These are phyloP conservation scores for Silene uniflora DNA, from an alignment of 148 eudicot genomes.

Conservation along the genomic window DNA sequence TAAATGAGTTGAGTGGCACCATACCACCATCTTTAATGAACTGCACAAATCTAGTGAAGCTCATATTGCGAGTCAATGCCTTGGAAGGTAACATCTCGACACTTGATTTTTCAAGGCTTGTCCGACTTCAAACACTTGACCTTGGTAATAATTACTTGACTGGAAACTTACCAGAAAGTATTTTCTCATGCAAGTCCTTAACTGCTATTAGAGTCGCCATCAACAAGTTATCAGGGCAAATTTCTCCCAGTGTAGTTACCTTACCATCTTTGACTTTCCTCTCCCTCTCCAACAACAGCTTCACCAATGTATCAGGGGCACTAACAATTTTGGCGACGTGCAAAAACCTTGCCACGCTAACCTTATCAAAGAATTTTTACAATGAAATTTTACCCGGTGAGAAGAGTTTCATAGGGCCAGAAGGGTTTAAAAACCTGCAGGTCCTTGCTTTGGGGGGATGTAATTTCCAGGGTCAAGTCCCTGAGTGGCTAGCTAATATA, in stretches of 20 bases:
- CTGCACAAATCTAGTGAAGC: slow-evolving; percentile 52
- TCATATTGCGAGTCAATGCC: slow-evolving; percentile 62
- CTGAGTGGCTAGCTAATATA: slow-evolving; percentile 58
- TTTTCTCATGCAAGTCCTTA: slow-evolving; percentile 64
- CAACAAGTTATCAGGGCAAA: slow-evolving; percentile 50
- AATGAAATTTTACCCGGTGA: slow-evolving; percentile 52
- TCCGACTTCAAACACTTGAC: slow-evolving; percentile 51
- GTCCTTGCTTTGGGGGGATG: slow-evolving; percentile 73
- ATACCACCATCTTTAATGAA: slow-evolving; percentile 65
- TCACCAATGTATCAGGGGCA: slow-evolving; percentile 57
- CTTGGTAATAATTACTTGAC: slow-evolving; percentile 64
- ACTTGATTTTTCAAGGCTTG: slow-evolving; percentile 62
- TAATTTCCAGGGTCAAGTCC: slow-evolving; percentile 50
- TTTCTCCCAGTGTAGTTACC: slow-evolving; percentile 41
- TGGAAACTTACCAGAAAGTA: slow-evolving; percentile 58
- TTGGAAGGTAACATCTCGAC: slow-evolving; percentile 58
- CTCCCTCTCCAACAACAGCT: slow-evolving; percentile 65
- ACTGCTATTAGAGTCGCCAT: slow-evolving; percentile 69
- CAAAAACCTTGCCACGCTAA: slow-evolving; percentile 56
- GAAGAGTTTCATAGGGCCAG: slow-evolving; percentile 28
- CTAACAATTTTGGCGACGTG: slow-evolving; percentile 46
- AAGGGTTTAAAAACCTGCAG: slow-evolving; percentile 52
- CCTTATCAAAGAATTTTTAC: slow-evolving; percentile 55
- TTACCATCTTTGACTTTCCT: slow-evolving; percentile 67
- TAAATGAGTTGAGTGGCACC: slow-evolving; percentile 55